These are phyloP conservation scores for Aspergillus ochraceoroseus DNA, from an alignment of 2,329 filamentous ascomycete genomes.

Conservation along the genomic window DNA sequence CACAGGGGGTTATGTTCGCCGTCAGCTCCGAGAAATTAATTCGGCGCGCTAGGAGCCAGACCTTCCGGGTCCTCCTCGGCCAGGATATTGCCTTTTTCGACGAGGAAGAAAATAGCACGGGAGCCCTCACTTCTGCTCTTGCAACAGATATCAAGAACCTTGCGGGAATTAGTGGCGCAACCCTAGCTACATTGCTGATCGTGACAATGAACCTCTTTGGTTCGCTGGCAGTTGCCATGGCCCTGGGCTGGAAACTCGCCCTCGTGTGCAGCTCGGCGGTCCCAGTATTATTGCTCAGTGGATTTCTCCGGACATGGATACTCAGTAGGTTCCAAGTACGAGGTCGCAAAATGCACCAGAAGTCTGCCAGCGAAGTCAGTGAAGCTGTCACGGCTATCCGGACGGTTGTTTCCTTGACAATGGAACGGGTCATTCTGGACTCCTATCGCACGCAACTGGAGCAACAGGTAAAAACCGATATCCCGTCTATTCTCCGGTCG, in stretches of 20 bases:
- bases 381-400: constrained; percentile 50
- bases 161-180: constrained; percentile 62
- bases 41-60: constrained; percentile 67
- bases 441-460: constrained; percentile 34
- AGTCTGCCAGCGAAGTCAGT: constrained; percentile 48
- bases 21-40: constrained; percentile 78
- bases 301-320: constrained; percentile 45
- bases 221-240: constrained; percentile 61
- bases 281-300: constrained; percentile 32
- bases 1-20: constrained; percentile 69
- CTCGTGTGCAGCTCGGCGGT: constrained; percentile 56
- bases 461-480: constrained; percentile 22
- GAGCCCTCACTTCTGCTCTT: constrained; percentile 69
- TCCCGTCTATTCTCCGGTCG: constrained; percentile 21
- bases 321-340: constrained; percentile 47
- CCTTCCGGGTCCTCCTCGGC: constrained; percentile 25
- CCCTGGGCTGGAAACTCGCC: constrained; percentile 73
- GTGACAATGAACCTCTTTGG: constrained; percentile 68
- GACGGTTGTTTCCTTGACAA: constrained; percentile 48
- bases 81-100: constrained; percentile 32
- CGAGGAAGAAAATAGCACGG: constrained; percentile 21
- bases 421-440: constrained; percentile 42
- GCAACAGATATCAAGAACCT: constrained; percentile 62
- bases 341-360: constrained; percentile 43
- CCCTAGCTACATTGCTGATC: constrained; percentile 73